Conservation (phyloP, 352 stramenopile species). For the Pythium chondricola region DNA sequence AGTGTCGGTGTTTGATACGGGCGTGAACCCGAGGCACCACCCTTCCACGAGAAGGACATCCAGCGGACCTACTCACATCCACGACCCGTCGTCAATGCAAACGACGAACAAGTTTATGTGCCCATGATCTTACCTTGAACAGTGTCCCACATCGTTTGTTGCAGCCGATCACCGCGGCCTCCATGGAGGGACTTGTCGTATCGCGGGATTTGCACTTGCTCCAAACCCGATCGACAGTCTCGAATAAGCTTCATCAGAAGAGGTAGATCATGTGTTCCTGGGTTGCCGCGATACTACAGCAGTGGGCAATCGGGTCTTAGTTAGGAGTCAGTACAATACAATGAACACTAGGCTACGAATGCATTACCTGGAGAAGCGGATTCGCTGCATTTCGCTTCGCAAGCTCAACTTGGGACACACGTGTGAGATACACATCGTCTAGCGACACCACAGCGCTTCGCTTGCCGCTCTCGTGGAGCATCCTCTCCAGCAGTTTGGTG, state of each 20-base stretch:
- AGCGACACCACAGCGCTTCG: constrained; percentile 71
- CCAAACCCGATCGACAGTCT: constrained; percentile 39
- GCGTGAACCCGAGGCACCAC: constrained; percentile 82
- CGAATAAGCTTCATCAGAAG: constrained; percentile 56
- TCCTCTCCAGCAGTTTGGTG: constrained; percentile 61
- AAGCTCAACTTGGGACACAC: constrained; percentile 54
- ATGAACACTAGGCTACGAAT: constrained; percentile 12
- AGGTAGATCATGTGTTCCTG: constrained; percentile 71
- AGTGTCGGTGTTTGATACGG: constrained; percentile 25
- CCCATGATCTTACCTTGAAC: constrained; percentile 36
- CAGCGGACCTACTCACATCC: constrained; percentile 37
- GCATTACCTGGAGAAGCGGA: constrained; percentile 74
- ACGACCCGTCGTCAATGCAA: no score
- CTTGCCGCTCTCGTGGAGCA: constrained; percentile 43
- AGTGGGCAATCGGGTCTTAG: not conserved
- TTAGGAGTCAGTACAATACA: not conserved
- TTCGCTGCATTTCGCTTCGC: constrained; percentile 55
- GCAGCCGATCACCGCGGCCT: constrained; percentile 67
- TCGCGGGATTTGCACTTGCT: constrained; percentile 48
- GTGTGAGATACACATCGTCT: constrained; percentile 79
- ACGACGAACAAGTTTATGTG: not conserved
- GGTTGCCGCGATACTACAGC: constrained; percentile 68
- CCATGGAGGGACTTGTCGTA: constrained; percentile 79
- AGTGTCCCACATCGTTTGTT: constrained; percentile 41
- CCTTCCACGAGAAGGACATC: constrained; percentile 82